A percentile compares a stretch with the other conserved stretches of the same genome.
These are phyloP conservation scores for Phytophthora sp. DNA, from an alignment of 352 stramenopile species.

Conservation along the genomic window DNA sequence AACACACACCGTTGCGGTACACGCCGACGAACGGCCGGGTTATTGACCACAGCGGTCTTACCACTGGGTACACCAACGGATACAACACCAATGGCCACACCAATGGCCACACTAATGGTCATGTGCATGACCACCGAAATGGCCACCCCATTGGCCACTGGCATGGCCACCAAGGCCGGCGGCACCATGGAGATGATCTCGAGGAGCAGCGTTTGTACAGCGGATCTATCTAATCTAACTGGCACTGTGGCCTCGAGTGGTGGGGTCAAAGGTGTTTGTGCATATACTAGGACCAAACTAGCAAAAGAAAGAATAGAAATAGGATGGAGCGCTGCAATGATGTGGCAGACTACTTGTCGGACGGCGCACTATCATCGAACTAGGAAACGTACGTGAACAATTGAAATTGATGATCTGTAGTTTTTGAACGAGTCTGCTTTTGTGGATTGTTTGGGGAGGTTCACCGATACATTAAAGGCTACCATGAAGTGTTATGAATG, in stretches of 20 bases:
- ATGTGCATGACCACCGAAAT: conserved; percentile 19
- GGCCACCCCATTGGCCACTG: conserved; percentile 20
- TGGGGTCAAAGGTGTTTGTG: conserved; percentile 9
- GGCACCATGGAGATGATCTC: conserved; percentile 23
- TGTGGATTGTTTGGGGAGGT: no score
- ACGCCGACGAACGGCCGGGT: conserved; percentile 28
- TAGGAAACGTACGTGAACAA: conserved; percentile 30
- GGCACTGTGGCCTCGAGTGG: background rate
- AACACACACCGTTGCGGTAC: conserved; percentile 46
- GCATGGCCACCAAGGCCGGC: conserved; percentile 27
- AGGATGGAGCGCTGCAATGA: conserved; percentile 16
- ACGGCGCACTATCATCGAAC: background rate
- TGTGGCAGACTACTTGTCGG: background rate
- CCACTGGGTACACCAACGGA: conserved; percentile 18
- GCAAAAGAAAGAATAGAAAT: conserved; percentile 32
- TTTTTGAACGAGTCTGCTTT: conserved; percentile 9
- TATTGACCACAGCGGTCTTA: conserved; percentile 21
- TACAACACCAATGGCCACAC: conserved; percentile 20
- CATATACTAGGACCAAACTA: conserved; percentile 26
- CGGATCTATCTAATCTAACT: conserved; percentile 33
- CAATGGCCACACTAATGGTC: conserved; percentile 11
- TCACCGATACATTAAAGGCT: no score
- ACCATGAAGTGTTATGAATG: no score
- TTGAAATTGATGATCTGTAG: conserved; percentile 30
- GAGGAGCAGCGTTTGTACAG: conserved; percentile 38